Evolutionary conservation across 345 rosid genomes (phyloP).

Genomic region (Combretum micranthum): DNA sequence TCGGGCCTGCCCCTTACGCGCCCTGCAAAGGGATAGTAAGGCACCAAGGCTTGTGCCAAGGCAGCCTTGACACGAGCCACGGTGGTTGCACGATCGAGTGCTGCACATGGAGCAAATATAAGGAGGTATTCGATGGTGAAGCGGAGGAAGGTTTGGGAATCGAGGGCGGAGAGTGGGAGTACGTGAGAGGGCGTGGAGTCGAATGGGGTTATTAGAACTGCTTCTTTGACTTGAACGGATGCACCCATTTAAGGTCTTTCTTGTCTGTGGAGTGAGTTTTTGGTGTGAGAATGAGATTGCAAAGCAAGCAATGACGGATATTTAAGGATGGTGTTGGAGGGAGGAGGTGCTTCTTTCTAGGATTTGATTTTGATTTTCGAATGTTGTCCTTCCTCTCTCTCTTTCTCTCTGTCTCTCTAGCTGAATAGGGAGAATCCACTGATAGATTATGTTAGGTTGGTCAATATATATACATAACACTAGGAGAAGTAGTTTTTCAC

Average conservation of each 20-base stretch:
- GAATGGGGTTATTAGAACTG: conserved; percentile 42
- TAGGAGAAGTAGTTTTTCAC: too few relatives aligned
- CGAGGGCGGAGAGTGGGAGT: conserved; percentile 70
- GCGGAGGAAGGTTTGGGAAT: conserved; percentile 85
- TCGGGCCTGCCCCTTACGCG: conserved; percentile 47
- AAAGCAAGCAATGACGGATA: too few relatives aligned
- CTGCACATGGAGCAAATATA: conserved; percentile 34
- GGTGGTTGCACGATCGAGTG: conserved; percentile 21
- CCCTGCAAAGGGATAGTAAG: conserved; percentile 80
- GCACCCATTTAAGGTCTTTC: conserved; percentile 32
- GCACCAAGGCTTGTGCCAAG: conserved; percentile 47
- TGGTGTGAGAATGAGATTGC: too few relatives aligned
- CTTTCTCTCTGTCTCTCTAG: too few relatives aligned
- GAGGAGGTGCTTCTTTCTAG: too few relatives aligned
- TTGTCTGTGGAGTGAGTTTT: too few relatives aligned
- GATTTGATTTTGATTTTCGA: too few relatives aligned
- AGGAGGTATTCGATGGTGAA: conserved; percentile 78
- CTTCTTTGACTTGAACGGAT: conserved; percentile 47
- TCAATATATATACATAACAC: too few relatives aligned
- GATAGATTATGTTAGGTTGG: too few relatives aligned
- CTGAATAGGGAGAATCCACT: too few relatives aligned
- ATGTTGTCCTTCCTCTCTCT: too few relatives aligned
- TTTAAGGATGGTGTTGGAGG: too few relatives aligned
- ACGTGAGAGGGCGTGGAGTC: conserved; percentile 55
- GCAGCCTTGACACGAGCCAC: conserved; percentile 47